Evolutionary conservation across 1,139 yeast species (phyloP), one percentile per base, ranked within the genome.

Genomic region (Taiozyma sp.): DNA sequence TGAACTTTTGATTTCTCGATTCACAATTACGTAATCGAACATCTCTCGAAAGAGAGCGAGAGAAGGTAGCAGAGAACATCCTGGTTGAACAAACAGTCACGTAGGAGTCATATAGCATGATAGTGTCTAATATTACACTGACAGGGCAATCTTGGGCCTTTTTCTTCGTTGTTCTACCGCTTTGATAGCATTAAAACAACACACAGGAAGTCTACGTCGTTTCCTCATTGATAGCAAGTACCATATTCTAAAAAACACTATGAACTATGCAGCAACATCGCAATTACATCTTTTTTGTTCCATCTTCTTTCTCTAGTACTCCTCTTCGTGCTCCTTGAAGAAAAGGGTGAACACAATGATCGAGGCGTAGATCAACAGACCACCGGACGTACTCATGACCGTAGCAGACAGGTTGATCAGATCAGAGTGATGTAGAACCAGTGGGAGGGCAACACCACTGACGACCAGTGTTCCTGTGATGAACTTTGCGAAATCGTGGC

Each of bases 331-430:
- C 48, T 79, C 83, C 53, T 79, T 74, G 74, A 87, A 86, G 59
- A 85, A 85, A 80, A 88, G 76, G 22, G 83, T 78, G 62, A 86
- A 87, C 34, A 83, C 76, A 14, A 85, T 82, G 44, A 87, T 85
- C 57, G 87, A 87, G 12, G 76, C 67, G 65, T 87, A 87, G n/a
- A 87, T 86, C 48, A 84, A 76, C 55, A 83, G 68, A 23, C 95
- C 95, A 24, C 95, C 95, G 30, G 73, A 54, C 44, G 82, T 75
- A 70, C 91, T 82, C 85, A 86, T 80, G 9, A 82, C 56, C 64
- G 81, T 75, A 29, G 89, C 81, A 42, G 83, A 80, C 30, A 80
- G 64, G 22, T 74, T 75, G 39, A 86, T 83, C 51, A 84, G 65
- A 28, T 73, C 68, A 47, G 81, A 77, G 65, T 85, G 92, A 65